Conservation (phyloP, 129 eudicot species). For the Apium graveolens region DNA sequence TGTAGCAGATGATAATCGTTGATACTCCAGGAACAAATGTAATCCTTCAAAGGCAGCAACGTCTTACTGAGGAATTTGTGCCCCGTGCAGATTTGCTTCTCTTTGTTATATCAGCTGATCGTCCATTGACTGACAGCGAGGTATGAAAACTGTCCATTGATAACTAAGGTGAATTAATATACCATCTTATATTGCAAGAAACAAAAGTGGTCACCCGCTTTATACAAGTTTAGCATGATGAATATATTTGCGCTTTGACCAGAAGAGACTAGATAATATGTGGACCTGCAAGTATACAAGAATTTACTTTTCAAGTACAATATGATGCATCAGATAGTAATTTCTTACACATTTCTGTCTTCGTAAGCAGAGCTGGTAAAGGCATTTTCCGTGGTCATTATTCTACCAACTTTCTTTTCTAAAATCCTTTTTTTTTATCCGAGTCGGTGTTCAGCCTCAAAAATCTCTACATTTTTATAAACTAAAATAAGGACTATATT, state of each 20-base stretch:
- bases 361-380: background rate
- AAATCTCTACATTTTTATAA: background rate
- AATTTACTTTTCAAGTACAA: background rate
- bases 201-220: background rate
- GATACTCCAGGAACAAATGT: constrained; percentile 99
- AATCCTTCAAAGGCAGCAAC: constrained; percentile 96
- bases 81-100: constrained; percentile 97
- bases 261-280: background rate
- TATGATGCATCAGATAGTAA: background rate
- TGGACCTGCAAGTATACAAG: background rate
- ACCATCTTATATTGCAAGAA: background rate
- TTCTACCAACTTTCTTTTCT: background rate
- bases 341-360: background rate
- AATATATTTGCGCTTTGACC: background rate
- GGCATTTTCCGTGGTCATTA: background rate
- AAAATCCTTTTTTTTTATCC: background rate
- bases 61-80: constrained; percentile 91
- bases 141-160: constrained; percentile 25
- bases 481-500: background rate
- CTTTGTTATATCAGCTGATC: constrained; percentile 89
- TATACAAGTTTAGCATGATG: background rate
- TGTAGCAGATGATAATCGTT: constrained; percentile 77
- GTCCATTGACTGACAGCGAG: constrained; percentile 98
- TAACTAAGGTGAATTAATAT: background rate
- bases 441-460: background rate